These are phyloP conservation scores for Hyphopichia khmerensis DNA, from an alignment of 1,139 yeast genomes.

Conservation along the genomic window DNA sequence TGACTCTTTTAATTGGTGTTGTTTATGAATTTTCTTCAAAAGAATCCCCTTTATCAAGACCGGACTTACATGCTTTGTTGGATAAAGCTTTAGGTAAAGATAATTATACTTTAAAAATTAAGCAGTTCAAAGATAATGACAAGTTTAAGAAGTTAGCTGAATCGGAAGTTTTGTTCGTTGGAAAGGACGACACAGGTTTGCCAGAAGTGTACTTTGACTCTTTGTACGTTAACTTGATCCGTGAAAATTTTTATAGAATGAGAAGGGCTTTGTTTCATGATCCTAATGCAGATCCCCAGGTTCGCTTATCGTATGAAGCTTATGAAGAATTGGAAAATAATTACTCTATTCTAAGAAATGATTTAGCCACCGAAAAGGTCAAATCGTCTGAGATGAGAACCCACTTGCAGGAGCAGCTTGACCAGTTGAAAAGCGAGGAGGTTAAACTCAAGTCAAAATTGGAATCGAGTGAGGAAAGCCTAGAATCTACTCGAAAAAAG, in stretches of 20 bases:
- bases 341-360: conserved; percentile 23
- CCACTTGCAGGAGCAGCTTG: conserved; percentile 24
- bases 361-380: conserved; percentile 24
- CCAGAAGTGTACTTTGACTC: conserved; percentile 78
- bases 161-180: conserved; percentile 14
- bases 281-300: conserved; percentile 70
- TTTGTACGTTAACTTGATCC: conserved; percentile 62
- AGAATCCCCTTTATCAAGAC: conserved; percentile 68
- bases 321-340: conserved; percentile 62
- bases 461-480: conserved; percentile 12
- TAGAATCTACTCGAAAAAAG: conserved; percentile 23
- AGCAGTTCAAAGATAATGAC: conserved; percentile 64
- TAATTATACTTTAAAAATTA: conserved; percentile 70
- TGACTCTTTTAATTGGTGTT: conserved; percentile 70
- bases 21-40: conserved; percentile 79
- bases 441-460: conserved; percentile 18
- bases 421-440: conserved; percentile 27
- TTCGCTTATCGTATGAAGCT: conserved; percentile 64
- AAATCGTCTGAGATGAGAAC: conserved; percentile 22
- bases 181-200: conserved; percentile 75
- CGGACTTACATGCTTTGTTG: conserved; percentile 61
- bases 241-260: conserved; percentile 69
- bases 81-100: conserved; percentile 77
- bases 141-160: conserved; percentile 58
- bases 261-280: conserved; percentile 70